Evolutionary conservation across 306 rosid species (phyloP).

Genomic region (Canavalia gladiata): DNA sequence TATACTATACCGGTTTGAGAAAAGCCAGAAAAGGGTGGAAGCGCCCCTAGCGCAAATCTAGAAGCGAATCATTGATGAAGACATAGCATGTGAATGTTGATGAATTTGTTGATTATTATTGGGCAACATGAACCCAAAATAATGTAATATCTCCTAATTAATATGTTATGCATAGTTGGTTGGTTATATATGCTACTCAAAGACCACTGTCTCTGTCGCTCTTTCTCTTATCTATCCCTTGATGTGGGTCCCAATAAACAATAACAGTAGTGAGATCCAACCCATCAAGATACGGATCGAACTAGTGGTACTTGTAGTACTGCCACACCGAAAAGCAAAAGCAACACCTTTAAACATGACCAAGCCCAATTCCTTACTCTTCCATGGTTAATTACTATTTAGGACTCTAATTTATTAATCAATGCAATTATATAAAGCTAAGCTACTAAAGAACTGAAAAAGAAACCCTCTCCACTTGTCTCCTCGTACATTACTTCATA

Average conservation of each 20-base stretch:
- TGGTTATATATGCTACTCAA: not conserved
- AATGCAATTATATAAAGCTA: not conserved
- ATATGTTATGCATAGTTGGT: not conserved
- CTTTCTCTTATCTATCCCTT: constrained; percentile 2
- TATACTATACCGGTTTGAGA: not conserved
- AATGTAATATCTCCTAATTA: not conserved
- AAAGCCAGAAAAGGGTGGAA: not conserved
- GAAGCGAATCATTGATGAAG: constrained; percentile 26
- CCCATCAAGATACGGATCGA: constrained; percentile 64
- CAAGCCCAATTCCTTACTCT: not conserved
- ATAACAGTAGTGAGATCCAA: constrained; percentile 58
- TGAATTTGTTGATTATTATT: not conserved
- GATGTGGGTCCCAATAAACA: constrained; percentile 46
- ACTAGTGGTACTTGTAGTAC: constrained; percentile 48
- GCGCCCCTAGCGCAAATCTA: not conserved
- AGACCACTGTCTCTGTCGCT: not conserved
- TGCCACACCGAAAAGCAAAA: constrained; percentile 40
- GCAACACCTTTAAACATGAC: not conserved
- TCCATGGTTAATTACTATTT: not conserved
- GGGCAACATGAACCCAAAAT: not conserved
- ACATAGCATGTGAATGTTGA: constrained; percentile 29
- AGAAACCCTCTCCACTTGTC: constrained; percentile 51
- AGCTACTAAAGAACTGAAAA: not conserved
- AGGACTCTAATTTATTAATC: constrained; percentile 9
- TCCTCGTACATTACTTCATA: constrained; percentile 17